Evolutionary conservation across 2,329 filamentous ascomycete genomes (phyloP).

Genomic region (Epichloe glyceriae): DNA sequence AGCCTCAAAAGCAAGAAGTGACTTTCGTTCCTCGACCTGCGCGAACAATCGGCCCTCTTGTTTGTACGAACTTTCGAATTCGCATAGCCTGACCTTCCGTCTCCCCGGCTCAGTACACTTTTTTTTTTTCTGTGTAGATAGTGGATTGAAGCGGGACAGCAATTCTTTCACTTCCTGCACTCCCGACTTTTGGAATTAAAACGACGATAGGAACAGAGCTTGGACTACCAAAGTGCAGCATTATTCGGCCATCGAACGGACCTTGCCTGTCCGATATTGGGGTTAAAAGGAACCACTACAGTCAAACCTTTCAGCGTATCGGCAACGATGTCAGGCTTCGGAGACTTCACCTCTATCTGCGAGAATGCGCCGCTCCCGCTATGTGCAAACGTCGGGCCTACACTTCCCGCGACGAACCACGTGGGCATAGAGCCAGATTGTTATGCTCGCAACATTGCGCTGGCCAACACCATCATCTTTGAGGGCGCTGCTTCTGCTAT

Average conservation of each 20-base stretch:
- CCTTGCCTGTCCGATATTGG: background rate
- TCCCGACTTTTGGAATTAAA: background rate
- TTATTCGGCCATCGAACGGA: background rate
- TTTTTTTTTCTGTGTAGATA: background rate
- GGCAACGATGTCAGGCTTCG: conserved; percentile 63
- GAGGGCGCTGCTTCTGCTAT: conserved; percentile 81
- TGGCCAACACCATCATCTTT: conserved; percentile 98
- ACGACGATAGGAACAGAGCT: background rate
- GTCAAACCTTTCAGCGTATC: background rate
- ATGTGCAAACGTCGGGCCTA: conserved; percentile 72
- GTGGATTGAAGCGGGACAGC: background rate
- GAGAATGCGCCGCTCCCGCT: conserved; percentile 71
- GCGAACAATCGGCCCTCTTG: background rate
- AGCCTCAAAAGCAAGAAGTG: background rate
- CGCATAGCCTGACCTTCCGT: background rate
- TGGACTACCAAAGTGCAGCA: background rate
- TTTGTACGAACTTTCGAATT: background rate
- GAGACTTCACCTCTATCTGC: conserved; percentile 82
- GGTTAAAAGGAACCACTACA: background rate
- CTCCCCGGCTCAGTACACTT: background rate
- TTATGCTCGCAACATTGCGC: conserved; percentile 87
- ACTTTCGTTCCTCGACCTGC: background rate
- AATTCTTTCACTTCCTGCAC: background rate
- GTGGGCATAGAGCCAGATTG: conserved; percentile 79
- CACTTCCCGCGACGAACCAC: conserved; percentile 51